Evolutionary conservation across 371 early-diverging fungal species (phyloP).

Genomic region (Parasitella parasitica): DNA sequence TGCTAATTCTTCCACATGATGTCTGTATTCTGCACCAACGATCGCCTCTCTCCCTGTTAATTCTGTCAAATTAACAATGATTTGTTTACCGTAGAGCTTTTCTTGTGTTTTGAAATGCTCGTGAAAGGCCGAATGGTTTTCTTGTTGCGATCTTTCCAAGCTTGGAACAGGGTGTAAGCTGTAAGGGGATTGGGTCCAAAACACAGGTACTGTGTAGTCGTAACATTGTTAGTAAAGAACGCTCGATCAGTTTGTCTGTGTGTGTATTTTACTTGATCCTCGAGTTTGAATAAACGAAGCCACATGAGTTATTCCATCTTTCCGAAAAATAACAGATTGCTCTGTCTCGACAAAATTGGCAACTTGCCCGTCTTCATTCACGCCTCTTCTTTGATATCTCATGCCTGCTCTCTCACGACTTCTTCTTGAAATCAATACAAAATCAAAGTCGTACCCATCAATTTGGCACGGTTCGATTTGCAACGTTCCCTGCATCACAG

Average conservation of each 20-base stretch:
- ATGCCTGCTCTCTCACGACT: conserved; percentile 64
- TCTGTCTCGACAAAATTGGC: conserved; percentile 79
- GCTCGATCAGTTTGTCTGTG: background rate
- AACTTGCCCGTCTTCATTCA: conserved; percentile 61
- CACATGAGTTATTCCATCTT: conserved; percentile 48
- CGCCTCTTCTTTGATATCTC: conserved; percentile 66
- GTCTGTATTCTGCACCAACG: conserved; percentile 50
- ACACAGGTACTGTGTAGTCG: conserved; percentile 62
- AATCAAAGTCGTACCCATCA: conserved; percentile 59
- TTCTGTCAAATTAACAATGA: conserved; percentile 82
- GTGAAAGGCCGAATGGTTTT: conserved; percentile 47
- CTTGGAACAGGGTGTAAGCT: conserved; percentile 65
- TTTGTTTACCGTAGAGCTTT: conserved; percentile 68
- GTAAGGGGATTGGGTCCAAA: conserved; percentile 73
- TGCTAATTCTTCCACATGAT: conserved; percentile 40
- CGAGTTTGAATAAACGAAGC: conserved; percentile 68
- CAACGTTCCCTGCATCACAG: conserved; percentile 71
- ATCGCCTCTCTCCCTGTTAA: conserved; percentile 54
- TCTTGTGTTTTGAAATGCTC: conserved; percentile 74
- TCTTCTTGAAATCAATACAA: conserved; percentile 57
- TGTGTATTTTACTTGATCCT: conserved; percentile 53
- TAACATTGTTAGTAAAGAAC: background rate
- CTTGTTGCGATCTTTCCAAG: conserved; percentile 56
- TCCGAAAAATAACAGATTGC: conserved; percentile 40
- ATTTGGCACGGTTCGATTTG: conserved; percentile 63